These are phyloP conservation scores for Magnolia officinalis DNA, from an alignment of 164 flowering plant genomes.

Conservation along the genomic window DNA sequence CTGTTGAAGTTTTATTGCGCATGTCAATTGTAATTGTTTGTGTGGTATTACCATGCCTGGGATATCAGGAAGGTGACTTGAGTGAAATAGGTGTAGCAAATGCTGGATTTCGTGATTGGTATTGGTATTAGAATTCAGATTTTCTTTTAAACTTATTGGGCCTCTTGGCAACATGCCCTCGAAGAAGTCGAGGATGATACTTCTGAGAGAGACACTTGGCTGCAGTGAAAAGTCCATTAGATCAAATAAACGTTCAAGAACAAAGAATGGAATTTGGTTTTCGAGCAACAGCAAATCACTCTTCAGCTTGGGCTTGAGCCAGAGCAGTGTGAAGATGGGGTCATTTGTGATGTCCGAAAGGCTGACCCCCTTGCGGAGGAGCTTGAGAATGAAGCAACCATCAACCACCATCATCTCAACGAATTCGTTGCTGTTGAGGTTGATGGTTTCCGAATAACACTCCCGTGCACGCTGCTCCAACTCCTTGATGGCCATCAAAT, in stretches of 20 bases:
- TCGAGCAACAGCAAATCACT: not conserved
- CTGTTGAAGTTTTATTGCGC: not conserved
- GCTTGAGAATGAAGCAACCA: conserved; percentile 6
- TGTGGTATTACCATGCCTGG: too few relatives aligned
- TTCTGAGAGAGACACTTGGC: not conserved
- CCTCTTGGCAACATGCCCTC: not conserved
- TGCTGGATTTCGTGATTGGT: not conserved
- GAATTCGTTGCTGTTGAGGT: conserved; percentile 27
- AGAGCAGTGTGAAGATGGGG: not conserved
- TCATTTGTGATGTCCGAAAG: not conserved
- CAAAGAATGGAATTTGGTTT: conserved; percentile 3
- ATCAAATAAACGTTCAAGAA: not conserved
- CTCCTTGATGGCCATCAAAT: not conserved
- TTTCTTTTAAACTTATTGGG: not conserved
- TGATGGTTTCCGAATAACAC: conserved; percentile 41
- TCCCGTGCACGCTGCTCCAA: conserved; percentile 24
- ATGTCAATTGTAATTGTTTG: not conserved
- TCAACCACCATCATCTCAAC: conserved; percentile 4
- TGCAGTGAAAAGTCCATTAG: not conserved
- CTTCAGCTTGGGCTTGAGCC: not conserved
- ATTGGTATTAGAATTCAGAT: not conserved
- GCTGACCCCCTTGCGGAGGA: conserved; percentile 32
- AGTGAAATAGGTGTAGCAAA: not conserved
- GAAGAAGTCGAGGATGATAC: not conserved
- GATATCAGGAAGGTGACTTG: not conserved